Conservation (phyloP, 345 rosid genomes). For the Boechera retrofracta region DNA sequence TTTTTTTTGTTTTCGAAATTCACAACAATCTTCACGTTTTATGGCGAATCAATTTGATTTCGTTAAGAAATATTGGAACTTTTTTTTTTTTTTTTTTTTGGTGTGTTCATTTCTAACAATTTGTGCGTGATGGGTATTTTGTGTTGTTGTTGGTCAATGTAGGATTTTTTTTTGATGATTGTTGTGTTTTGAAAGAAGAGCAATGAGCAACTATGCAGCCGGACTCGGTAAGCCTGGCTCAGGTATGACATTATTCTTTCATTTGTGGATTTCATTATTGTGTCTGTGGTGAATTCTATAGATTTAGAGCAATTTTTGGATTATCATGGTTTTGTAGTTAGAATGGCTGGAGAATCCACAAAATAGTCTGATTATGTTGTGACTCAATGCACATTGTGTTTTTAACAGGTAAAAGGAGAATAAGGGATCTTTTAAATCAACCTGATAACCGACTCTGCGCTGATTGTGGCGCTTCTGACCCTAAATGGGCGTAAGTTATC, state of each 20-base stretch:
- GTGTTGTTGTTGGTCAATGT: neutral
- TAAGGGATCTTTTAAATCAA: constrained; percentile 49
- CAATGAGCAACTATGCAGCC: constrained; percentile 44
- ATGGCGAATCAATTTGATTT: neutral
- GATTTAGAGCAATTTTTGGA: neutral
- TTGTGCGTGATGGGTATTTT: neutral
- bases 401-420: constrained; percentile 40
- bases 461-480: constrained; percentile 91
- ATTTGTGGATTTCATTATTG: neutral
- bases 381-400: constrained; percentile 7
- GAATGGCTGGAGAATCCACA: constrained; percentile 4
- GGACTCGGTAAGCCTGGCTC: constrained; percentile 48
- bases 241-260: constrained; percentile 32
- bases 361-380: neutral
- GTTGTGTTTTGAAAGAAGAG: constrained; percentile 29
- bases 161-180: constrained; percentile 41
- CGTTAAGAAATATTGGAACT: neutral
- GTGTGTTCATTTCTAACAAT: neutral
- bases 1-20: neutral
- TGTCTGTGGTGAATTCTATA: neutral
- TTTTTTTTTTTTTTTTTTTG: neutral
- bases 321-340: constrained; percentile 18
- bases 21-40: neutral
- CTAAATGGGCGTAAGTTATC: constrained; percentile 92
- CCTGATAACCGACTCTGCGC: constrained; percentile 74